Percentiles rank a stretch among this genome's conserved stretches.
These are phyloP conservation scores for Lolium perenne DNA, from an alignment of 176 grass and related monocot species.

Conservation along the genomic window DNA sequence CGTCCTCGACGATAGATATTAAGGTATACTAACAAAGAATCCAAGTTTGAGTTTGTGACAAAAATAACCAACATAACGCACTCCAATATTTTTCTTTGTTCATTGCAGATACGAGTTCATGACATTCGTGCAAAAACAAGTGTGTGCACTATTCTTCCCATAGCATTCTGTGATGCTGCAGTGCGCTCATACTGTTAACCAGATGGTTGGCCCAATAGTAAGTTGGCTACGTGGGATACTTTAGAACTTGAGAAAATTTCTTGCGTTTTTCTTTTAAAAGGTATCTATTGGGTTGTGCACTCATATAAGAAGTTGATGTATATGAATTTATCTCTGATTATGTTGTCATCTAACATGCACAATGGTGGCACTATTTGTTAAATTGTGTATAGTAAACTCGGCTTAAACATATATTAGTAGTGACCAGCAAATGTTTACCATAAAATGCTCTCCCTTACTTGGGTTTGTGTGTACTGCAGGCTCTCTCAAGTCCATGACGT, in stretches of 20 bases:
- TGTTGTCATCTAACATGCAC: not conserved
- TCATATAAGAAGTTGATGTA: not conserved
- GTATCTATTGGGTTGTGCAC: not conserved
- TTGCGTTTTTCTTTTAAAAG: not conserved
- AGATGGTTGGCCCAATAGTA: not conserved
- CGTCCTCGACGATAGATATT: not conserved
- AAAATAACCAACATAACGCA: not conserved
- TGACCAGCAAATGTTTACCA: not conserved
- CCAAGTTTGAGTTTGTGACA: not conserved
- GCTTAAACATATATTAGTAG: not conserved
- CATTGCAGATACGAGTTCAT: not conserved
- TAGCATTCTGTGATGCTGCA: not conserved
- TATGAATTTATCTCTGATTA: constrained; percentile 1
- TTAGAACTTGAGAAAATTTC: not conserved
- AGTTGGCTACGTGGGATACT: not conserved
- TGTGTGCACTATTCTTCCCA: not conserved
- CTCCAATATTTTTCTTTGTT: not conserved
- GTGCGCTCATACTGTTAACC: not conserved
- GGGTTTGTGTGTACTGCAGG: not conserved
- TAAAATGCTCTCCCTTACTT: not conserved
- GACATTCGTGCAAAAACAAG: not conserved
- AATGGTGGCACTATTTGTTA: not conserved
- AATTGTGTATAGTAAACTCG: not conserved
- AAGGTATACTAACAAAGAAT: constrained; percentile 12
- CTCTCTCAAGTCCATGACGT: no score